phyloP scores from a whole-genome alignment of 495 filamentous ascomycete genomes.

The Penicillium alfredii region DNA sequence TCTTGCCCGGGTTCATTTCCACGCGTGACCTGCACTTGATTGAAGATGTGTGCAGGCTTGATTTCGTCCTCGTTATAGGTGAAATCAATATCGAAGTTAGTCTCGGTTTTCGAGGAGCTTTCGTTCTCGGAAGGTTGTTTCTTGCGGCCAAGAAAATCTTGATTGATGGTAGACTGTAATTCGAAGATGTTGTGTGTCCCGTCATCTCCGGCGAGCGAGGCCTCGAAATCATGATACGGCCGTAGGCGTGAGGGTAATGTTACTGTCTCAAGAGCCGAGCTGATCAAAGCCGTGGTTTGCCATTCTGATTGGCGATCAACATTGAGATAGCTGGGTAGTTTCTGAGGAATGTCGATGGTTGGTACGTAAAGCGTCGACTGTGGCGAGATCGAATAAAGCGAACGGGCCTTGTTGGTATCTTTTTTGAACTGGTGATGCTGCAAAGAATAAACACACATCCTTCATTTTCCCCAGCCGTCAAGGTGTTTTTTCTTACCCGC shows the following conservation, averaged over 20 bases:
- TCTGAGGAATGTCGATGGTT: constrained; percentile 53
- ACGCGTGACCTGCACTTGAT: constrained; percentile 47
- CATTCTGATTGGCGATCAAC: constrained; percentile 66
- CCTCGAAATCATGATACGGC: constrained; percentile 55
- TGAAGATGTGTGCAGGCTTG: constrained; percentile 54
- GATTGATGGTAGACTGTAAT: constrained; percentile 51
- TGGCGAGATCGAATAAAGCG: constrained; percentile 58
- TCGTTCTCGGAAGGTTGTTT: constrained; percentile 14
- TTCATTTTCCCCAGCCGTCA: too few species aligned
- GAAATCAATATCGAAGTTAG: constrained; percentile 54
- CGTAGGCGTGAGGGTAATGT: constrained; percentile 72
- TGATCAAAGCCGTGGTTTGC: constrained; percentile 75
- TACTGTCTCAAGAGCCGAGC: constrained; percentile 70
- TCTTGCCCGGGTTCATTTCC: constrained; percentile 38
- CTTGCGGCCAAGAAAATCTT: constrained; percentile 10
- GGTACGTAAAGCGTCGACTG: constrained; percentile 77
- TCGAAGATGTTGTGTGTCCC: constrained; percentile 77
- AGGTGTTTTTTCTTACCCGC: constrained; percentile 49
- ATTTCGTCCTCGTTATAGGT: constrained; percentile 39
- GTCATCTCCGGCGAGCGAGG: constrained; percentile 62
- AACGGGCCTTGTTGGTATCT: constrained; percentile 63
- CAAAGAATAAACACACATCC: constrained; percentile 1
- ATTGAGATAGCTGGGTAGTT: constrained; percentile 53
- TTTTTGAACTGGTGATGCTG: constrained; percentile 43
- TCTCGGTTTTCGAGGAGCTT: constrained; percentile 17